Conservation (phyloP, 2,329 filamentous ascomycete genomes). For the Exophiala mesophila region DNA sequence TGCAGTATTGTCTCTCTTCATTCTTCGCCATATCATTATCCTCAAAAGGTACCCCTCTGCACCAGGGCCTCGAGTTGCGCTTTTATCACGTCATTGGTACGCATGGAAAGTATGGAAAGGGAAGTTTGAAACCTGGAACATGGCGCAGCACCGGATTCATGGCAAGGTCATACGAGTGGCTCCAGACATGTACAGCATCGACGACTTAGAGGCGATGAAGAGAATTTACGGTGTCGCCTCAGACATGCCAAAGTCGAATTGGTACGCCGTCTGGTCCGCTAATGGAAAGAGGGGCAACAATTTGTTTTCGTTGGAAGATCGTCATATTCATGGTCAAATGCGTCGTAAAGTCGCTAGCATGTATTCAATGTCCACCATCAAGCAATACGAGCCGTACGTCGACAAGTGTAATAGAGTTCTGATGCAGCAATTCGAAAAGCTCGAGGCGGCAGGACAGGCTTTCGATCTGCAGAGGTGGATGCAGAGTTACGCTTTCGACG, state of each 20-base stretch:
- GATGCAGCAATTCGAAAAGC: slow-evolving; percentile 19
- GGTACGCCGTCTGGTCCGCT: slow-evolving; percentile 13
- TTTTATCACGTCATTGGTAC: too few relatives aligned
- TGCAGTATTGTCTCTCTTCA: too few relatives aligned
- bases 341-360: slow-evolving; percentile 66
- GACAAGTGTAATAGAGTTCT: slow-evolving; percentile 60
- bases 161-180: slow-evolving; percentile 60
- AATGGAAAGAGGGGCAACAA: slow-evolving; percentile 11
- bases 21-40: too few relatives aligned
- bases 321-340: slow-evolving; percentile 69
- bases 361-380: slow-evolving; percentile 37
- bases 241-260: slow-evolving; percentile 65
- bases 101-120: too few relatives aligned
- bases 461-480: slow-evolving; percentile 33
- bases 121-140: too few relatives aligned
- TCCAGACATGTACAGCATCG: slow-evolving; percentile 67
- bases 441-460: slow-evolving; percentile 27
- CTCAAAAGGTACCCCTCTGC: too few relatives aligned
- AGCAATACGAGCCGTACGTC: slow-evolving; percentile 61
- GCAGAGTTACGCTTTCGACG: slow-evolving; percentile 34
- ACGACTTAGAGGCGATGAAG: slow-evolving; percentile 66
- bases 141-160: too few relatives aligned
- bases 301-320: slow-evolving; percentile 65
- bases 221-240: slow-evolving; percentile 77
- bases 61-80: too few relatives aligned